Evolutionary conservation across 1,139 yeast genomes (phyloP).

Genomic region (Saccharomyces hybrid): DNA sequence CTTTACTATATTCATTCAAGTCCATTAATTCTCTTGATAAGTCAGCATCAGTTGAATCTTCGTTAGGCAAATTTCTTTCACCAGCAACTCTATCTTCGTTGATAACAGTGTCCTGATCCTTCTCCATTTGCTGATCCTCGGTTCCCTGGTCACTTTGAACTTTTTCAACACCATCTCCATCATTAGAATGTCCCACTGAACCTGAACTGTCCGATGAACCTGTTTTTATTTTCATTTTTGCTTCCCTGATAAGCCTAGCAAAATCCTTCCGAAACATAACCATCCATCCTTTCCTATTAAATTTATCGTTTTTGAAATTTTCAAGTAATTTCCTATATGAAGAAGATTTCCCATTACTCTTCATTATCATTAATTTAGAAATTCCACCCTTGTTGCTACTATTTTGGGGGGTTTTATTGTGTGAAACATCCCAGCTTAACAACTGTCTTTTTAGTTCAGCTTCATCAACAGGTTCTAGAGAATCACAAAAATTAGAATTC

Average conservation of each 20-base stretch:
- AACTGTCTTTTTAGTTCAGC: constrained; percentile 48
- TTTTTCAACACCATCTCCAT: neutral
- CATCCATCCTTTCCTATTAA: constrained; percentile 46
- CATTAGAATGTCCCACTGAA: constrained; percentile 1
- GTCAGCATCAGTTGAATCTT: constrained; percentile 8
- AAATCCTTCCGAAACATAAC: constrained; percentile 45
- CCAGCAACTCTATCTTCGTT: neutral
- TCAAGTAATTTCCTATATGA: constrained; percentile 16
- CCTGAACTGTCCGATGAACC: neutral
- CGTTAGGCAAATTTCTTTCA: neutral
- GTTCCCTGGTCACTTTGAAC: neutral
- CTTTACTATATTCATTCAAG: neutral
- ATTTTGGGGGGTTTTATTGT: constrained; percentile 16
- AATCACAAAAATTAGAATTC: constrained; percentile 72
- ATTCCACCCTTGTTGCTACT: constrained; percentile 12
- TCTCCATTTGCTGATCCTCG: neutral
- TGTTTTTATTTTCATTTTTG: constrained; percentile 32
- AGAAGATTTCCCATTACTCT: constrained; percentile 16
- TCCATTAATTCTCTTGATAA: constrained; percentile 6
- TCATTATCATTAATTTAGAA: constrained; percentile 18
- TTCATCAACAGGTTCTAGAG: constrained; percentile 57
- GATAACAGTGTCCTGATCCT: neutral
- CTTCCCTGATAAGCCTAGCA: constrained; percentile 43
- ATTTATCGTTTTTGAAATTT: constrained; percentile 31
- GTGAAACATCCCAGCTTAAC: constrained; percentile 58